phyloP scores from a whole-genome alignment of 1,139 yeast genomes.

The Wickerhamomyces sp. region DNA sequence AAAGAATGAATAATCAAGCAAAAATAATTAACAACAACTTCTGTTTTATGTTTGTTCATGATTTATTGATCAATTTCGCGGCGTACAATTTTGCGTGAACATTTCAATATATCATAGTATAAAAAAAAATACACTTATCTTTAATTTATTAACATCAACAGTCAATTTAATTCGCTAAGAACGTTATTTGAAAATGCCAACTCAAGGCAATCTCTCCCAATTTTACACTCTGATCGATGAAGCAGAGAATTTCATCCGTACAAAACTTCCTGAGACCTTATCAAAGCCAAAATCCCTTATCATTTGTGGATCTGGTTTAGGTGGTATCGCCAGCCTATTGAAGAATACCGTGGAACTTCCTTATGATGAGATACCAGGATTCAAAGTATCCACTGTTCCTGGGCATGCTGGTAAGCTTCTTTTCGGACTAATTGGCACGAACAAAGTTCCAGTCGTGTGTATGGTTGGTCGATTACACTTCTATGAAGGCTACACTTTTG shows the following conservation, averaged over 20 bases:
- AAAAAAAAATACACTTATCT: no score
- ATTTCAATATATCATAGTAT: no score
- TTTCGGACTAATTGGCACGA: conserved; percentile 69
- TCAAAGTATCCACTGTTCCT: conserved; percentile 73
- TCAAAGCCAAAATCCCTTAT: conserved; percentile 59
- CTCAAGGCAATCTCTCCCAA: not conserved
- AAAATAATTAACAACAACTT: no score
- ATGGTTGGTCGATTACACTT: conserved; percentile 93
- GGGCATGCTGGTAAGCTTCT: conserved; percentile 87
- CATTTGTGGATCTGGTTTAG: conserved; percentile 93
- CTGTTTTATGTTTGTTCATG: no score
- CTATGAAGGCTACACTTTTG: conserved; percentile 84
- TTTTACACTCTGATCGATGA: conserved; percentile 2
- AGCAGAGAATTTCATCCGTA: conserved; percentile 17
- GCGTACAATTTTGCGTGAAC: no score
- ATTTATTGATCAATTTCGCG: no score
- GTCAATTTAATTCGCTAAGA: not conserved
- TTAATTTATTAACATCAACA: no score
- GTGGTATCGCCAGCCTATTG: conserved; percentile 65
- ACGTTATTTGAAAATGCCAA: not conserved
- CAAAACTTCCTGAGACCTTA: conserved; percentile 3
- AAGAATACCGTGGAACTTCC: conserved; percentile 47
- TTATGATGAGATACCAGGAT: conserved; percentile 75
- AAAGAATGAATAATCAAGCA: no score
- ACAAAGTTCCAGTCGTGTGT: conserved; percentile 76